Evolutionary conservation across 78 protist species (phyloP).

Genomic region (Tieghemostelium lacteum): DNA sequence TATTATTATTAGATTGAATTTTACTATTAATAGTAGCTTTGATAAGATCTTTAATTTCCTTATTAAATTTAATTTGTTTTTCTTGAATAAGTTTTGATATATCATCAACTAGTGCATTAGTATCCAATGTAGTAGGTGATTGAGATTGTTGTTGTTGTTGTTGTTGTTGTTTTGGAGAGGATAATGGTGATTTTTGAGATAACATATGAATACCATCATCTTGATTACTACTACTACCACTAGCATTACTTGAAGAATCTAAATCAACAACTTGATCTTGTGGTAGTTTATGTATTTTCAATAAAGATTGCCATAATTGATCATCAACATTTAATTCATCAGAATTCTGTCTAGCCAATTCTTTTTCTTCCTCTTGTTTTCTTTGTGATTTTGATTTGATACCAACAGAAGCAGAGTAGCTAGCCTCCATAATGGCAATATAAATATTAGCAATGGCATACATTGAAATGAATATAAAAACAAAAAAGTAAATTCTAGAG

Average conservation of each 20-base stretch:
- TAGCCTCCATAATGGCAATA: slow-evolving; percentile 79
- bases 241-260: neutral
- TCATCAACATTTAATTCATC: slow-evolving; percentile 72
- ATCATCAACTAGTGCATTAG: slow-evolving; percentile 39
- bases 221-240: neutral
- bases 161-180: slow-evolving; percentile 11
- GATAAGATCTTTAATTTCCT: slow-evolving; percentile 44
- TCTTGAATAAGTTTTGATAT: slow-evolving; percentile 46
- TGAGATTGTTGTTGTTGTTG: slow-evolving; percentile 10
- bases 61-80: slow-evolving; percentile 50
- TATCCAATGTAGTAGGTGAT: slow-evolving; percentile 50
- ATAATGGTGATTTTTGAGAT: neutral
- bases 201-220: neutral
- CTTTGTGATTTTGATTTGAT: slow-evolving; percentile 52
- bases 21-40: slow-evolving; percentile 40
- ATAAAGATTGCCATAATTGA: slow-evolving; percentile 27
- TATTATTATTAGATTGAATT: neutral
- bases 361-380: slow-evolving; percentile 31
- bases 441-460: slow-evolving; percentile 78
- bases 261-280: slow-evolving; percentile 7
- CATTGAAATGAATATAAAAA: slow-evolving; percentile 67
- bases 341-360: slow-evolving; percentile 1
- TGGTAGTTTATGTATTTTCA: slow-evolving; percentile 1
- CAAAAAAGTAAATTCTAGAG: slow-evolving; percentile 53
- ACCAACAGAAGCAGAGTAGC: slow-evolving; percentile 49